A percentile compares a stretch with the other conserved stretches of the same genome.
Evolutionary conservation across 2,329 filamentous ascomycete genomes (phyloP).

Genomic region (Colletotrichum theobromicola): DNA sequence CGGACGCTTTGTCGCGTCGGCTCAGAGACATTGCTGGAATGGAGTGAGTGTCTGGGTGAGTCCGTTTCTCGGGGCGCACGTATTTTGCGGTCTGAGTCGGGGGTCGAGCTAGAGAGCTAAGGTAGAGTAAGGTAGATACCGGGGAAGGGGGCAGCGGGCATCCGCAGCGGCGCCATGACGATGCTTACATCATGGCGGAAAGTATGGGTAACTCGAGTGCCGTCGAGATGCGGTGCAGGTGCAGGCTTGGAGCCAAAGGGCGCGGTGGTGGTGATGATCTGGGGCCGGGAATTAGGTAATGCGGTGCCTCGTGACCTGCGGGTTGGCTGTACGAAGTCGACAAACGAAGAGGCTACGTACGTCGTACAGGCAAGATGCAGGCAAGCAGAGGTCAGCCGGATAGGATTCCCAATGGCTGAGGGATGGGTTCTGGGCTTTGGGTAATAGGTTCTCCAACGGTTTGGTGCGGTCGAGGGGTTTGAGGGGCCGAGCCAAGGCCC

Average conservation of each 20-base stretch:
- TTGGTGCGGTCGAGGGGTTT: not conserved
- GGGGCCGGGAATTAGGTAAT: slow-evolving; percentile 13
- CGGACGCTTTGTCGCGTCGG: slow-evolving; percentile 4
- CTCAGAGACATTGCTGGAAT: not conserved
- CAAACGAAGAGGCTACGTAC: not conserved
- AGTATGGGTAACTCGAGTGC: not conserved
- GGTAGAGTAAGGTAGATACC: not conserved
- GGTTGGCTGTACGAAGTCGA: not conserved
- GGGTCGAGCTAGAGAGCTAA: not conserved
- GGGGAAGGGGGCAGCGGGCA: not conserved
- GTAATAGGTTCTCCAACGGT: slow-evolving; percentile 1
- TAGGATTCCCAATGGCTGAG: not conserved
- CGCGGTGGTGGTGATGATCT: not conserved
- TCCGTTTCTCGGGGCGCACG: not conserved
- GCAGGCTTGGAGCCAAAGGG: slow-evolving; percentile 5
- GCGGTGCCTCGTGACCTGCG: not conserved
- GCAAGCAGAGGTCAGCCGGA: not conserved
- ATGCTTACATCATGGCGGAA: slow-evolving; percentile 14
- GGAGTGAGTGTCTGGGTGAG: not conserved
- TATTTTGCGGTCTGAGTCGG: slow-evolving; percentile 4
- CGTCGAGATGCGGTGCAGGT: not conserved
- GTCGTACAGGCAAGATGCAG: not conserved
- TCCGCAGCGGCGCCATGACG: slow-evolving; percentile 1
- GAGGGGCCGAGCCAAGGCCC: not conserved
- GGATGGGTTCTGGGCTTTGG: not conserved